Conservation (phyloP, 2,329 filamentous ascomycete species). For the Aureobasidium leucospermi region DNA sequence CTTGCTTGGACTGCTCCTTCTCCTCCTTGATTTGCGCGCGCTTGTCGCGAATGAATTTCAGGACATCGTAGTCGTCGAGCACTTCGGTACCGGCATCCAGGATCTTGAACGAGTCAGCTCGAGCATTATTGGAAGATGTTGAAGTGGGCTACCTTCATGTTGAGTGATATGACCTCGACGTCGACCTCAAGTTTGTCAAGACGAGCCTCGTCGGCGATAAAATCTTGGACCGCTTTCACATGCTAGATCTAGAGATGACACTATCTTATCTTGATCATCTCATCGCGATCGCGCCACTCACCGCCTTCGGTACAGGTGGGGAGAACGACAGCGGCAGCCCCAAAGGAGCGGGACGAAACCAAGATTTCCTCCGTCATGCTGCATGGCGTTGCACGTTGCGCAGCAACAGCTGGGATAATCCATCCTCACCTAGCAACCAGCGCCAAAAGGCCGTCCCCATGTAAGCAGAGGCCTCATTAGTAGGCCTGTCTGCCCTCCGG, state of each 20-base stretch:
- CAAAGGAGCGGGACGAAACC: conserved; percentile 2
- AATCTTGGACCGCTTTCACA: conserved; percentile 7
- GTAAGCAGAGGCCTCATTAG: conserved; percentile 14
- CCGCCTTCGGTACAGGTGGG: neutral
- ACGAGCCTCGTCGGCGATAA: neutral
- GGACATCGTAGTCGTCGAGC: conserved; percentile 29
- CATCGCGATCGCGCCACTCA: neutral
- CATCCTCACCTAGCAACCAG: conserved; percentile 10
- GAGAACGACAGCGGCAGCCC: neutral
- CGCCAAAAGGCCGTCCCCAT: neutral
- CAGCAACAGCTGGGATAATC: neutral
- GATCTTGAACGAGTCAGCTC: conserved; percentile 18
- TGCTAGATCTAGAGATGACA: neutral
- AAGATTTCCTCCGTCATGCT: conserved; percentile 5
- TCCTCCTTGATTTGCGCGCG: conserved; percentile 25
- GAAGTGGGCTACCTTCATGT: neutral
- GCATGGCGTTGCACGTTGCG: conserved; percentile 6
- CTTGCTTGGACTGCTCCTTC: conserved; percentile 24
- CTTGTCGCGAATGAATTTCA: conserved; percentile 27
- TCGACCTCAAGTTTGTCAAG: neutral
- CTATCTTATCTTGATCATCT: conserved; percentile 1
- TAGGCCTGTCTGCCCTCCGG: neutral
- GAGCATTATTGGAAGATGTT: fast-evolving
- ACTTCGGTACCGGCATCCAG: conserved; percentile 29
- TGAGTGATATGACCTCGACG: neutral